Conservation (phyloP, 495 filamentous ascomycete genomes). For the Cudoniella acicularis region DNA sequence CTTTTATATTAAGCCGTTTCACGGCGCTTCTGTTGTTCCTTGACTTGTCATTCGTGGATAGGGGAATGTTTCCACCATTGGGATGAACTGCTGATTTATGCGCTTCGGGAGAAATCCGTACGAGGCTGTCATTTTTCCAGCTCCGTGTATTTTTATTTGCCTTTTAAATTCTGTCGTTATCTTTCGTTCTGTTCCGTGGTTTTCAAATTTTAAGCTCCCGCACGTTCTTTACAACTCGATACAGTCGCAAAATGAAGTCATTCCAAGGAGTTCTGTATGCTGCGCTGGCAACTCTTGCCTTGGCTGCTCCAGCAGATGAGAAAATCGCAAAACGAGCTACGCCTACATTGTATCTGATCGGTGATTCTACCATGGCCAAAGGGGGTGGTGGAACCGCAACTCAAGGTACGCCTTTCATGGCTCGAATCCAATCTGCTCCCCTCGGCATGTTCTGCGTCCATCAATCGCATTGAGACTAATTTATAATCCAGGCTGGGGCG, state of each 20-base stretch:
- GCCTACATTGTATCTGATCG: slow-evolving; percentile 47
- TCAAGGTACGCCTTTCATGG: slow-evolving; percentile 8
- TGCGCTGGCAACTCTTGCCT: neutral
- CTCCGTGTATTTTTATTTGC: neutral
- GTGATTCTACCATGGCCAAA: slow-evolving; percentile 55
- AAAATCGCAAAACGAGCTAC: slow-evolving; percentile 1
- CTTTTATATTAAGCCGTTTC: neutral
- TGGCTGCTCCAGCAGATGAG: neutral
- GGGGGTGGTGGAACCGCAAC: slow-evolving; percentile 33
- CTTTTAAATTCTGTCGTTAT: neutral
- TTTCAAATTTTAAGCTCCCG: neutral
- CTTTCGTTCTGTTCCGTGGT: neutral
- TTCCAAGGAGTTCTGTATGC: neutral
- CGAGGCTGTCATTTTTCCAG: neutral
- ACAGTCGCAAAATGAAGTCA: neutral
- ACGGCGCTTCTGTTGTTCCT: neutral
- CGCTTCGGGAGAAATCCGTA: neutral
- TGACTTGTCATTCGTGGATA: neutral
- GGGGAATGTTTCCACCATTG: neutral
- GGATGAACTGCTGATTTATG: neutral
- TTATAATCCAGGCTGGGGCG: slow-evolving; percentile 51
- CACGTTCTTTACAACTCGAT: neutral
- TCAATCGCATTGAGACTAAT: slow-evolving; percentile 20
- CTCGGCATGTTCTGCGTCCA: neutral
- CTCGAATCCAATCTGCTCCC: neutral